phyloP scores from a whole-genome alignment of 495 filamentous ascomycete genomes.

The Lindgomyces ingoldianus region DNA sequence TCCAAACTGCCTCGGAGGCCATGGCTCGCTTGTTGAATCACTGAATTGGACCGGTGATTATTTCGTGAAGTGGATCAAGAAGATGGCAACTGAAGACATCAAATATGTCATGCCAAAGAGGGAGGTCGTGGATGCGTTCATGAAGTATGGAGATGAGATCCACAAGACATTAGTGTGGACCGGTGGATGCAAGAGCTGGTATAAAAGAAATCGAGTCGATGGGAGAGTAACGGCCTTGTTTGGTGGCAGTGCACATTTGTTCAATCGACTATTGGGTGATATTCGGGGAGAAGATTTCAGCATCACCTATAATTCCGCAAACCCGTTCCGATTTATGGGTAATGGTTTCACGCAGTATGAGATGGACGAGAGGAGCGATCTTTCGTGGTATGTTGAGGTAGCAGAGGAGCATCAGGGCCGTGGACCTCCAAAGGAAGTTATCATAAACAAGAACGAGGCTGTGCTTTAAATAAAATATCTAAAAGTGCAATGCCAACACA shows the following conservation, averaged over 20 bases:
- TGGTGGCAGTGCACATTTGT: conserved; percentile 50
- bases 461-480: neutral
- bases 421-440: neutral
- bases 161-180: conserved; percentile 53
- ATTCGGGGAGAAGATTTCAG: conserved; percentile 19
- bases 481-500: neutral
- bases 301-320: conserved; percentile 11
- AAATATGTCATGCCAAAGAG: conserved; percentile 49
- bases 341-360: conserved; percentile 16
- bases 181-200: conserved; percentile 52
- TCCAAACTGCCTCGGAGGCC: conserved; percentile 56
- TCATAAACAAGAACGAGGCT: neutral
- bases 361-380: conserved; percentile 2
- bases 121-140: conserved; percentile 49
- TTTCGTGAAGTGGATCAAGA: conserved; percentile 50
- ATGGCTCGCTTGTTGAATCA: conserved; percentile 55
- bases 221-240: conserved; percentile 51
- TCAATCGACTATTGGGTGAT: conserved; percentile 14
- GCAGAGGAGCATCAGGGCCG: conserved; percentile 5
- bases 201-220: conserved; percentile 48
- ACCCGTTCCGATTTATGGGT: conserved; percentile 17
- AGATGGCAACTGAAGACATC: conserved; percentile 52
- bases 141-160: conserved; percentile 48
- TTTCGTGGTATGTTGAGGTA: conserved; percentile 1
- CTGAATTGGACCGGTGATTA: conserved; percentile 55